A percentile compares a stretch with the other conserved stretches of the same genome.
Conservation (phyloP, 495 filamentous ascomycete species). For the Talaromyces stipitatus region DNA sequence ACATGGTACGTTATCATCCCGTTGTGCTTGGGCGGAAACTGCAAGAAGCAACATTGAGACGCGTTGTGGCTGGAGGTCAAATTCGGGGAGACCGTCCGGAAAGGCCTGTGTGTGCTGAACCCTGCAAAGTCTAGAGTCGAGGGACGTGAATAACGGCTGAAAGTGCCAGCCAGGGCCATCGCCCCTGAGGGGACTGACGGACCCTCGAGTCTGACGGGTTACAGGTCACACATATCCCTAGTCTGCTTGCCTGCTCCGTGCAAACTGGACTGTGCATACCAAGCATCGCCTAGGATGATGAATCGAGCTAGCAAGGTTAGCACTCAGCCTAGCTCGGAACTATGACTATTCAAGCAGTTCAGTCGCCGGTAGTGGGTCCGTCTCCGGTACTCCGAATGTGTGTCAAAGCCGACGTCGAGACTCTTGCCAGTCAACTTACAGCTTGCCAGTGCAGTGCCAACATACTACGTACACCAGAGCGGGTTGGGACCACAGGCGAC, state of each 20-base stretch:
- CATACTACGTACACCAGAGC: too few relatives aligned
- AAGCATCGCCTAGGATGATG: too few relatives aligned
- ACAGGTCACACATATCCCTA: background rate
- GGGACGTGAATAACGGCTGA: background rate
- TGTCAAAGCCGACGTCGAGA: background rate
- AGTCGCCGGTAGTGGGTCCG: background rate
- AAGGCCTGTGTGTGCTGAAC: background rate
- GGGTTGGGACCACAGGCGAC: background rate
- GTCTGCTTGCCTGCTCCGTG: background rate
- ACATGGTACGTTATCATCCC: background rate
- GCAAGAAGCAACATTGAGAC: background rate
- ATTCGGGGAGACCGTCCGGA: background rate
- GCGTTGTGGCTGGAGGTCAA: background rate
- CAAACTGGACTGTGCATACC: background rate
- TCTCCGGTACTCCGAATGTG: background rate
- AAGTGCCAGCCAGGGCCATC: background rate
- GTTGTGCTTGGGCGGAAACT: background rate
- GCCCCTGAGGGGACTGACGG: too few relatives aligned
- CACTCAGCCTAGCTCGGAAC: background rate
- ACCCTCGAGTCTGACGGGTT: background rate
- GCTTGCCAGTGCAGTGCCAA: too few relatives aligned
- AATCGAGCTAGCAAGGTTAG: too few relatives aligned
- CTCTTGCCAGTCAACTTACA: too few relatives aligned
- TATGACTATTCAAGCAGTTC: background rate
- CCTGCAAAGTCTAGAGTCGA: background rate